phyloP scores from a whole-genome alignment of 31 red algal species.

The Asparagopsis taxiformis region DNA sequence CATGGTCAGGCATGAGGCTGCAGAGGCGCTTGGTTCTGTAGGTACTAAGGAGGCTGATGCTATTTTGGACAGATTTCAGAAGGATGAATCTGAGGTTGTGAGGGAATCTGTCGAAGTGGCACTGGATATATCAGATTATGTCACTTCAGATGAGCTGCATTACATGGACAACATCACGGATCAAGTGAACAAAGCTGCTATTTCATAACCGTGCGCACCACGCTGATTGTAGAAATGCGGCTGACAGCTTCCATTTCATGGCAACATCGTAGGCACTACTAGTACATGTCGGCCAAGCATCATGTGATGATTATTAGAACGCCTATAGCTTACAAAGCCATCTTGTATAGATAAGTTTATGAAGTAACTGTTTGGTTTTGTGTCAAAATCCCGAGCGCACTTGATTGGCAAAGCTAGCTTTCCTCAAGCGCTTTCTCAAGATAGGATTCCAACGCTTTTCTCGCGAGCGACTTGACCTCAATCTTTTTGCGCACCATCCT shows the following conservation, averaged over 20 bases:
- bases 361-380: no score
- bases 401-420: background rate
- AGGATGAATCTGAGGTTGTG: slow-evolving; percentile 77
- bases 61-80: slow-evolving; percentile 44
- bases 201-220: no score
- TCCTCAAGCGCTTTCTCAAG: slow-evolving; percentile 26
- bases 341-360: background rate
- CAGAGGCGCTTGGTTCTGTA: slow-evolving; percentile 92
- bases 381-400: no score
- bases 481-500: slow-evolving; percentile 33
- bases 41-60: slow-evolving; percentile 30
- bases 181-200: background rate
- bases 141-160: slow-evolving; percentile 46
- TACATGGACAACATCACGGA: slow-evolving; percentile 46
- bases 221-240: no score
- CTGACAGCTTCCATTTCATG: no score
- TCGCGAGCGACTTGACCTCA: slow-evolving; percentile 59
- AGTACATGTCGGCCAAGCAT: no score
- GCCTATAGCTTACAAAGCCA: no score
- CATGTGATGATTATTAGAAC: no score
- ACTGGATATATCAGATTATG: slow-evolving; percentile 82
- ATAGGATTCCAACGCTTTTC: slow-evolving; percentile 57
- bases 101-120: slow-evolving; percentile 95
- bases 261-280: no score
- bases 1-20: slow-evolving; percentile 98